Conservation (phyloP, 176 grass and related monocot genomes). For the Musa schizocarpa region DNA sequence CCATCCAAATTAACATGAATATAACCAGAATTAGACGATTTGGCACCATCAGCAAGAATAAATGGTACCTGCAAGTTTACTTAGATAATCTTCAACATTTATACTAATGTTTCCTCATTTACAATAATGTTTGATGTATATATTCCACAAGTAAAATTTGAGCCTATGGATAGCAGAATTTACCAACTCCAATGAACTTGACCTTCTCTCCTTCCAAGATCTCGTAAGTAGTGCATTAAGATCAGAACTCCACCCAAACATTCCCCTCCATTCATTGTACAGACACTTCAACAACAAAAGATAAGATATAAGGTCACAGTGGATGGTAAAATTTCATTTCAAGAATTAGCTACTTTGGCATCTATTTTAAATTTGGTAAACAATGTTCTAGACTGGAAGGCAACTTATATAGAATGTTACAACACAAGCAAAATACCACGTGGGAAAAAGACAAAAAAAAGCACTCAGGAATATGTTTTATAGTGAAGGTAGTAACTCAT, state of each 20-base stretch:
- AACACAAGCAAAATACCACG: neutral
- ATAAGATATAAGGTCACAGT: neutral
- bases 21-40: slow-evolving; percentile 23
- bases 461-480: too few species aligned
- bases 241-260: slow-evolving; percentile 89
- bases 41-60: slow-evolving; percentile 45
- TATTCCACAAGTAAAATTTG: slow-evolving; percentile 3
- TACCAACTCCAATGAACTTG: slow-evolving; percentile 54
- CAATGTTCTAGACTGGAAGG: slow-evolving; percentile 1
- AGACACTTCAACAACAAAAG: slow-evolving; percentile 42
- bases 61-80: slow-evolving; percentile 52
- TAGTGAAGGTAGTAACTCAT: too few species aligned
- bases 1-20: slow-evolving; percentile 63
- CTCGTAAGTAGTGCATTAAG: slow-evolving; percentile 67
- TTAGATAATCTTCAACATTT: neutral
- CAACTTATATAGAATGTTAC: neutral
- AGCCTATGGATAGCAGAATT: slow-evolving; percentile 19
- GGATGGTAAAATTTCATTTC: neutral
- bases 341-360: neutral
- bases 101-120: neutral
- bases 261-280: slow-evolving; percentile 90
- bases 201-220: slow-evolving; percentile 70
- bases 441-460: too few species aligned
- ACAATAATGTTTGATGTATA: neutral
- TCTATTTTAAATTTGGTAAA: neutral